Conservation (phyloP, 345 rosid genomes). For the Isatis tinctoria region DNA sequence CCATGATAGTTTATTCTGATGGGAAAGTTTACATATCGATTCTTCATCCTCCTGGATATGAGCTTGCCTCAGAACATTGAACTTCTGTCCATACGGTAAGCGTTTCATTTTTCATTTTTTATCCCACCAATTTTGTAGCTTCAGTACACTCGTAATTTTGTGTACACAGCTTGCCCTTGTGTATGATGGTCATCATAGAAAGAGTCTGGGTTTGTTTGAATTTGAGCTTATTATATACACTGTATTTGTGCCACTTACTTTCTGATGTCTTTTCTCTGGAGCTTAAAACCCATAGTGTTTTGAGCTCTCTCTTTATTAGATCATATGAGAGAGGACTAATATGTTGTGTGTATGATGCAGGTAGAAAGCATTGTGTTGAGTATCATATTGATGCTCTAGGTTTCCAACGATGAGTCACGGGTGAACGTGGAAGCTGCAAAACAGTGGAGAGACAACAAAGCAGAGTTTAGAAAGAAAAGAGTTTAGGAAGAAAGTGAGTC, state of each 20-base stretch:
- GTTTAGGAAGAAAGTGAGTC: constrained; percentile 78
- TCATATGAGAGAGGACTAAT: background rate
- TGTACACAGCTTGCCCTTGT: background rate
- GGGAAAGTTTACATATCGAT: constrained; percentile 85
- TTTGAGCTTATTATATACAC: background rate
- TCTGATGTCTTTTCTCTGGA: background rate
- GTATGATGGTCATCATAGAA: background rate
- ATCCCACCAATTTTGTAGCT: background rate
- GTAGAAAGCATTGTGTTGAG: constrained; percentile 90
- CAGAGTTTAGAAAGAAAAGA: no score
- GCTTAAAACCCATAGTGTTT: background rate
- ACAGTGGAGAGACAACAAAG: constrained; percentile 78
- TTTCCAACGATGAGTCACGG: constrained; percentile 88
- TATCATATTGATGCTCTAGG: constrained; percentile 85
- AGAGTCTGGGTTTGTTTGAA: background rate
- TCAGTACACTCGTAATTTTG: background rate
- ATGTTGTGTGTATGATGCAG: constrained; percentile 34
- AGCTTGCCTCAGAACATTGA: constrained; percentile 84
- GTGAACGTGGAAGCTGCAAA: constrained; percentile 91
- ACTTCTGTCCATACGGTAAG: constrained; percentile 71
- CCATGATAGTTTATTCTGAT: constrained; percentile 73
- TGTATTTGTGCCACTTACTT: background rate
- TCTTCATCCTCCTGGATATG: constrained; percentile 91
- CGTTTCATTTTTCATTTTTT: background rate
- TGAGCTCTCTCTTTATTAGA: background rate